Evolutionary conservation across 2,329 filamentous ascomycete genomes (phyloP).

Genomic region (Claviceps quebecensis): DNA sequence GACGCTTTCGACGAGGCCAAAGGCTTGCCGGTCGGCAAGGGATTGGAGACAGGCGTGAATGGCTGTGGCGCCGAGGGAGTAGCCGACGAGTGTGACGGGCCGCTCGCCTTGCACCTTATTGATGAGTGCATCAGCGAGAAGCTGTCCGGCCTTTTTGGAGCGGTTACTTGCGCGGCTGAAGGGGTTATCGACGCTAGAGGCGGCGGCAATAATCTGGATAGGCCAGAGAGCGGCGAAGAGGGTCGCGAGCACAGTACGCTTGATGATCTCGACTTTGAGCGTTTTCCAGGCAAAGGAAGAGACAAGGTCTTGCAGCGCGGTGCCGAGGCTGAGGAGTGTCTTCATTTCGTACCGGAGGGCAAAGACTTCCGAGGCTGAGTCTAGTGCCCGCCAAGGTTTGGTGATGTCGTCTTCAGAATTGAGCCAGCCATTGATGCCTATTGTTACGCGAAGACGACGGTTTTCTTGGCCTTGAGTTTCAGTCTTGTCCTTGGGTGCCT

Average conservation of each 20-base stretch:
- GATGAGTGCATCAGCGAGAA: constrained; percentile 70
- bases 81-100: constrained; percentile 67
- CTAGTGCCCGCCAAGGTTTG: constrained; percentile 65
- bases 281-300: constrained; percentile 61
- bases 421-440: constrained; percentile 81
- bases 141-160: constrained; percentile 65
- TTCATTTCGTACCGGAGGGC: constrained; percentile 74
- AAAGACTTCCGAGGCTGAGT: constrained; percentile 57
- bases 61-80: constrained; percentile 66
- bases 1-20: constrained; percentile 71
- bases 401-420: constrained; percentile 60
- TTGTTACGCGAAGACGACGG: constrained; percentile 59
- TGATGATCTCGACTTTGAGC: constrained; percentile 61
- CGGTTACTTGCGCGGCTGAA: constrained; percentile 64
- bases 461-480: constrained; percentile 11
- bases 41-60: constrained; percentile 70
- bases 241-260: constrained; percentile 54
- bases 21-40: constrained; percentile 64
- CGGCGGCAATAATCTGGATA: constrained; percentile 49
- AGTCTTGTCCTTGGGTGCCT: constrained; percentile 5
- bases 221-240: constrained; percentile 59
- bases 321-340: constrained; percentile 61
- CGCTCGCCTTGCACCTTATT: constrained; percentile 72
- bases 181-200: constrained; percentile 63
- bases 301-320: constrained; percentile 57